Evolutionary conservation across 2,329 filamentous ascomycete genomes (phyloP), one percentile per base, ranked within the genome.

Genomic region (Stagonosporopsis vannaccii): DNA sequence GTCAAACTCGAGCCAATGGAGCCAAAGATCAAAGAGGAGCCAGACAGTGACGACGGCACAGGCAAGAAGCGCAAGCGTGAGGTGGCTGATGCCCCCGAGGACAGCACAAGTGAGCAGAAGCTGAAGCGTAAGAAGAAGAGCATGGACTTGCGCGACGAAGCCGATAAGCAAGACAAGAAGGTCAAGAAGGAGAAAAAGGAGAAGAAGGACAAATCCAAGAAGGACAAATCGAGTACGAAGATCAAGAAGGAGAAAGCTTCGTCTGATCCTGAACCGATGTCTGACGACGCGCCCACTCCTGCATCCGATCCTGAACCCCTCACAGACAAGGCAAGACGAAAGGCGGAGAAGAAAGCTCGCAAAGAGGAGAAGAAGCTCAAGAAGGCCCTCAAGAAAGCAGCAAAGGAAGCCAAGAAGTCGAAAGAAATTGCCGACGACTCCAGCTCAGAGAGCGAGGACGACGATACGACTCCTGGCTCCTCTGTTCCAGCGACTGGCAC

Each of bases 351-450:
- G 66, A 76, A 73, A 26, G 76, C 72, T n/a, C 71, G 75, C 20
- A 80, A 79, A 49, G 75, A 78, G 51, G 77, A 79, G 56, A 77
- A 78, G 59, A 75, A 75, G 49, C 73, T 75, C 45, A 77, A 81
- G 66, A 86, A 84, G 72, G 83, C 78, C 59, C 76, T 78, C 22
- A 73, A 72, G 52, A 78, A 74, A 58, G 78, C 78, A 53, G 72
- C 78, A 39, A 77, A 81, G 67, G 78, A 80, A 61, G 71, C 70
- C 12, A 64, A 68, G 26, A 67, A 67, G 44, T 60, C 68, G 5
- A 73, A 67, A 33, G 63, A 55, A 17, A 59, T 54, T 32, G 59
- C 56, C 22, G 59, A 67, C 30, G 66, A 70, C 20, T 60, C 63
- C n/a, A 69, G 63, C 48, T 72, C 68, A 3, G 69, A 69, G 33